phyloP scores from a whole-genome alignment of 148 eudicot genomes.

The Dysphania ambrosioides region DNA sequence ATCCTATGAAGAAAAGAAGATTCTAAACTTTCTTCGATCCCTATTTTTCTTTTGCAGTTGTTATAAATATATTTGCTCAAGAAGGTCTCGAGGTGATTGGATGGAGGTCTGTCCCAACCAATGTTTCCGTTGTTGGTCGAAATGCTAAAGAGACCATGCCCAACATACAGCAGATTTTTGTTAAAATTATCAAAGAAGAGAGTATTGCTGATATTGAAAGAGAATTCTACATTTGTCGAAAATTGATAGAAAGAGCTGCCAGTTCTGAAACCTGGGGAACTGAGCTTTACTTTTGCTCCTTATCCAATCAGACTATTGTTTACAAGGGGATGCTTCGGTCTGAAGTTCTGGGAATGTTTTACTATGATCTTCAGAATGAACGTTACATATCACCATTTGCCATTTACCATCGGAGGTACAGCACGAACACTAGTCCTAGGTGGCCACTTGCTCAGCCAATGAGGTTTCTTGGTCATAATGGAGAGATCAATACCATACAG shows the following conservation, averaged over 20 bases:
- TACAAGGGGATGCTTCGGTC: slow-evolving; percentile 99
- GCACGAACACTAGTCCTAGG: slow-evolving; percentile 97
- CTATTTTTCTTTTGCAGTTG: slow-evolving; percentile 43
- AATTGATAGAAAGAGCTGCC: slow-evolving; percentile 76
- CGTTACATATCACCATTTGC: slow-evolving; percentile 85
- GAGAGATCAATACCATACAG: slow-evolving; percentile 99
- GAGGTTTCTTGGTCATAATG: slow-evolving; percentile 99
- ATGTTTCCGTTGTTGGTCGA: slow-evolving; percentile 66
- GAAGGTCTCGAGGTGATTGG: slow-evolving; percentile 98
- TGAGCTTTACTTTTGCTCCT: slow-evolving; percentile 92
- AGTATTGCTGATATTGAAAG: slow-evolving; percentile 88
- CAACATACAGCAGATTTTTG: slow-evolving; percentile 89
- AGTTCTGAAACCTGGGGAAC: slow-evolving; percentile 73
- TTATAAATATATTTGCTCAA: slow-evolving; percentile 56
- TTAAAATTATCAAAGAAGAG: slow-evolving; percentile 66
- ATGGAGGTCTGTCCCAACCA: slow-evolving; percentile 94
- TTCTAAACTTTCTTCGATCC: slow-evolving; percentile 1
- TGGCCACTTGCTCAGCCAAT: slow-evolving; percentile 99
- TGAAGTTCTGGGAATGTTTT: slow-evolving; percentile 88
- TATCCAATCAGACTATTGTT: slow-evolving; percentile 91
- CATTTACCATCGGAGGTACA: slow-evolving; percentile 94
- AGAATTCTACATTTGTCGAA: slow-evolving; percentile 86
- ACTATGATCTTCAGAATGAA: slow-evolving; percentile 70
- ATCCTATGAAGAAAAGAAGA: not conserved
- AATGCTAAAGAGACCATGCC: slow-evolving; percentile 96